Evolutionary conservation across 139 green algal species (phyloP).

Genomic region (Ostreobium quekettii): DNA sequence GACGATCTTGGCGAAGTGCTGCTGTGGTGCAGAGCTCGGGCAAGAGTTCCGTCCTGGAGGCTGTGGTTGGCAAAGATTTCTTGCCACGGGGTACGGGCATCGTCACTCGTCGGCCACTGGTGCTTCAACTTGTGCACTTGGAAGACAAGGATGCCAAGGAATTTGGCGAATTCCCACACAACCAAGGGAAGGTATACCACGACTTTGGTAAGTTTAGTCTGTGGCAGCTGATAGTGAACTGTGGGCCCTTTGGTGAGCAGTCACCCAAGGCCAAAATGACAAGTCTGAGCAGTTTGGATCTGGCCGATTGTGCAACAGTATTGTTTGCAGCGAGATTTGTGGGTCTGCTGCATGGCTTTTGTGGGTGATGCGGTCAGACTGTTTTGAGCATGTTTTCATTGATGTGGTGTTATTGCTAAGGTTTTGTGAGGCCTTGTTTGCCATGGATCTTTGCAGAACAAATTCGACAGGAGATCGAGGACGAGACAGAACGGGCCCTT

Average conservation of each 20-base stretch:
- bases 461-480: constrained; percentile 85
- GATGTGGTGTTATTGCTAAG: too few species aligned
- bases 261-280: background rate
- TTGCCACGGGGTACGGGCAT: constrained; percentile 89
- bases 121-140: constrained; percentile 80
- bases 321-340: too few species aligned
- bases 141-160: constrained; percentile 65
- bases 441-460: constrained; percentile 49
- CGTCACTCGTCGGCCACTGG: constrained; percentile 81
- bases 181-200: constrained; percentile 54
- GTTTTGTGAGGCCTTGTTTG: background rate
- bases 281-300: background rate
- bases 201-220: constrained; percentile 60
- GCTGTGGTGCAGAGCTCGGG: constrained; percentile 68
- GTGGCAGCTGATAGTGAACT: background rate
- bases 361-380: too few species aligned
- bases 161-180: constrained; percentile 86
- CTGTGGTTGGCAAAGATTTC: constrained; percentile 89
- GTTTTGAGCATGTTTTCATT: too few species aligned
- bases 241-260: background rate
- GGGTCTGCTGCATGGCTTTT: too few species aligned
- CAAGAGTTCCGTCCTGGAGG: constrained; percentile 91
- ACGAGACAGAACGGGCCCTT: constrained; percentile 78
- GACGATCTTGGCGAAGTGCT: background rate
- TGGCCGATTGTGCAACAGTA: too few species aligned